Evolutionary conservation across 495 filamentous ascomycete species (phyloP).

Genomic region (Podospora tetraspora): DNA sequence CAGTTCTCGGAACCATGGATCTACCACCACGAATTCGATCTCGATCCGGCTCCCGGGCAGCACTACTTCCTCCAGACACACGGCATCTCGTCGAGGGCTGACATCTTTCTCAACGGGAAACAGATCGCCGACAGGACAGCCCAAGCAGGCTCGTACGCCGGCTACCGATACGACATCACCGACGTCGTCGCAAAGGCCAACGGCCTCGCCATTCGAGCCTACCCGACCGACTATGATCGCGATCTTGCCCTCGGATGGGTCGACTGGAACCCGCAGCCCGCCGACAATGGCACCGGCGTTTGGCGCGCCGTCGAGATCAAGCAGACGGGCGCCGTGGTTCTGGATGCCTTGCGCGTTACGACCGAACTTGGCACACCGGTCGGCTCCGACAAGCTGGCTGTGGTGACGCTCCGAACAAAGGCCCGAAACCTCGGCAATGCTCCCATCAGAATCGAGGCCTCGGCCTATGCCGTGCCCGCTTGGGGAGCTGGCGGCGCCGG

Average conservation of each 20-base stretch:
- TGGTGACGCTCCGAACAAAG: constrained; percentile 43
- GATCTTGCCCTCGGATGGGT: constrained; percentile 58
- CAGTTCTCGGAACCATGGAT: constrained; percentile 55
- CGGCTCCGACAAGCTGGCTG: constrained; percentile 26
- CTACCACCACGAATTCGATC: constrained; percentile 53
- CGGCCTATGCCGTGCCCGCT: constrained; percentile 33
- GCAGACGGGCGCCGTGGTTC: constrained; percentile 49
- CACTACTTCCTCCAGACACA: constrained; percentile 52
- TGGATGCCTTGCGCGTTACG: constrained; percentile 46
- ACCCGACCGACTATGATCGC: constrained; percentile 55
- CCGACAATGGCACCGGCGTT: constrained; percentile 54
- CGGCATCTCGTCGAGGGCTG: constrained; percentile 56
- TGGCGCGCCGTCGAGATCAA: constrained; percentile 58
- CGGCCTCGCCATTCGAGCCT: constrained; percentile 47
- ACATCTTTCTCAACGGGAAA: constrained; percentile 56
- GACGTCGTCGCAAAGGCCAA: constrained; percentile 36
- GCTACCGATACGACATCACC: constrained; percentile 52
- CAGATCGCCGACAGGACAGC: constrained; percentile 42
- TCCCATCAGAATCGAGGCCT: constrained; percentile 33
- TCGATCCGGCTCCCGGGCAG: constrained; percentile 34
- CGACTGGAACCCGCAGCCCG: constrained; percentile 63
- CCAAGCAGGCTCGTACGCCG: constrained; percentile 55
- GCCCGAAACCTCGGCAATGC: constrained; percentile 46
- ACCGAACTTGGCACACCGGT: constrained; percentile 37
- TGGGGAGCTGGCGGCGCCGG: constrained; percentile 10